Conservation (phyloP, 2,329 filamentous ascomycete species). For the Pseudogymnoascus sp. region DNA sequence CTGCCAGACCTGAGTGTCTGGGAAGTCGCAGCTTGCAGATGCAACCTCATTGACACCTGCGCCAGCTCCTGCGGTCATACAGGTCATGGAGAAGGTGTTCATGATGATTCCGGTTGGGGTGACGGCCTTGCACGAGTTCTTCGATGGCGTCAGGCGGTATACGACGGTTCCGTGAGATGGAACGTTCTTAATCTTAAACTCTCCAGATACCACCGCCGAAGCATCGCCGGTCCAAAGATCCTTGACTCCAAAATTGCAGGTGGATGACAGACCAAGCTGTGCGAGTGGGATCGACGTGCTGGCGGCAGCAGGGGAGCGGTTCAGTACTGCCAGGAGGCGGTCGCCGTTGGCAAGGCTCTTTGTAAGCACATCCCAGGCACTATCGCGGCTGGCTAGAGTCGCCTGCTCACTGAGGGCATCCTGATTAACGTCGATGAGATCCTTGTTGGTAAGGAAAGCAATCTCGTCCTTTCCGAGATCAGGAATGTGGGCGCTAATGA, state of each 20-base stretch:
- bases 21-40: conserved; percentile 33
- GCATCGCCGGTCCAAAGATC: conserved; percentile 37
- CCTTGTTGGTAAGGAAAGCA: conserved; percentile 31
- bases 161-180: conserved; percentile 31
- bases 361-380: conserved; percentile 35
- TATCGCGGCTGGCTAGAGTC: conserved; percentile 36
- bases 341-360: conserved; percentile 39
- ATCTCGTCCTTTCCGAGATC: conserved; percentile 30
- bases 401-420: conserved; percentile 21
- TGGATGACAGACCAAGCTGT: conserved; percentile 22
- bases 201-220: conserved; percentile 24
- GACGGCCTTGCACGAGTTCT: conserved; percentile 20
- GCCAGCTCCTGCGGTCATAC: conserved; percentile 30
- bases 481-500: conserved; percentile 28
- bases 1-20: conserved; percentile 38
- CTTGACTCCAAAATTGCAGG: conserved; percentile 25
- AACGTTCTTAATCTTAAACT: conserved; percentile 32
- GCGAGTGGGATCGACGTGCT: conserved; percentile 27
- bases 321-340: conserved; percentile 40
- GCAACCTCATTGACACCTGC: conserved; percentile 21
- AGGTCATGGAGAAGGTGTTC: conserved; percentile 39
- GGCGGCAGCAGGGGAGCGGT: conserved; percentile 31
- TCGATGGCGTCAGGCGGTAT: conserved; percentile 34
- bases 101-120: conserved; percentile 42
- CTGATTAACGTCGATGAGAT: conserved; percentile 12